A percentile compares a stretch with the other conserved stretches of the same genome.
Evolutionary conservation across 805 yeast species (phyloP).

Genomic region (Zygotorulaspora florentina): DNA sequence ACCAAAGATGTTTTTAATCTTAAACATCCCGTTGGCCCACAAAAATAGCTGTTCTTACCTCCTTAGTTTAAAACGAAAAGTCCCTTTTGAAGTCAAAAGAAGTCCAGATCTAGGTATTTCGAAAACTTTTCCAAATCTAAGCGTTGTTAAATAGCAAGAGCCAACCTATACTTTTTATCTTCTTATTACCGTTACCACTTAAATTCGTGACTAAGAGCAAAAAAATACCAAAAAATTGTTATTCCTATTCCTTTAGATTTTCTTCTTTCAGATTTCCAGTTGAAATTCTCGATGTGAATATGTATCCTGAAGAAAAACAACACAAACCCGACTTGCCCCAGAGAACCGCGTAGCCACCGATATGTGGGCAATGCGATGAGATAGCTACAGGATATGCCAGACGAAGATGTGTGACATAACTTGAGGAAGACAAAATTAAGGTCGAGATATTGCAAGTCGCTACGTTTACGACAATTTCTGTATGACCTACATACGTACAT

Average conservation of each 20-base stretch:
- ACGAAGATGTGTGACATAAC: too few relatives aligned
- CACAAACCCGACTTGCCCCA: not conserved
- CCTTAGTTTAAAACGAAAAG: not conserved
- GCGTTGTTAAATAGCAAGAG: not conserved
- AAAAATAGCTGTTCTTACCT: not conserved
- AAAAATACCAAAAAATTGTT: not conserved
- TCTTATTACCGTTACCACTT: not conserved
- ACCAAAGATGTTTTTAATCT: constrained; percentile 19
- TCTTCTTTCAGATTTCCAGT: not conserved
- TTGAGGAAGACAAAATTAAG: too few relatives aligned
- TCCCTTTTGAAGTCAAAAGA: not conserved
- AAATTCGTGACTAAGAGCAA: not conserved
- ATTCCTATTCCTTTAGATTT: not conserved
- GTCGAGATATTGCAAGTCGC: too few relatives aligned
- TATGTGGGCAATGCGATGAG: not conserved
- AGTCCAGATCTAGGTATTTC: not conserved
- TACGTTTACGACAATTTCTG: too few relatives aligned
- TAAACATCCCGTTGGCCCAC: constrained; percentile 7
- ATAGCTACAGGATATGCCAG: not conserved
- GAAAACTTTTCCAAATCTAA: not conserved
- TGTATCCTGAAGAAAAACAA: not conserved
- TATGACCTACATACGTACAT: too few relatives aligned
- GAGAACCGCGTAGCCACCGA: not conserved
- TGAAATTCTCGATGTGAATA: not conserved
- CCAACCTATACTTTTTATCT: not conserved